These are phyloP conservation scores for Saksenaea oblongispora DNA, from an alignment of 371 early-diverging fungal species.

Conservation along the genomic window DNA sequence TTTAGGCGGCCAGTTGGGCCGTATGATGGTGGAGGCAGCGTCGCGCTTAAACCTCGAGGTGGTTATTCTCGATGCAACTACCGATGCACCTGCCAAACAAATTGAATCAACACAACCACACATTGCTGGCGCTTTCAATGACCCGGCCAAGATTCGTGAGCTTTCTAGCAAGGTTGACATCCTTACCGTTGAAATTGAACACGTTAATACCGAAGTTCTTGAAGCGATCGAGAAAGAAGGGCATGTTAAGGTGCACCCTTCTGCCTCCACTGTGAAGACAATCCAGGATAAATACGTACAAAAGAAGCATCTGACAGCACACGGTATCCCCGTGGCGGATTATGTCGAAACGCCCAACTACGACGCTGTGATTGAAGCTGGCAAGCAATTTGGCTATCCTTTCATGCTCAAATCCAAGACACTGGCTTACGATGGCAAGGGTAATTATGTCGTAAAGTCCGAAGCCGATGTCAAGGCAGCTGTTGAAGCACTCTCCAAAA, in stretches of 20 bases:
- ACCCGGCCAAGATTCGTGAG: slow-evolving; percentile 70
- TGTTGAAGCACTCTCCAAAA: slow-evolving; percentile 51
- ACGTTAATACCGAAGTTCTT: slow-evolving; percentile 84
- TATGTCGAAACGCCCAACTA: slow-evolving; percentile 60
- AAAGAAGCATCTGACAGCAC: slow-evolving; percentile 69
- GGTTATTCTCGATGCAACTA: slow-evolving; percentile 77
- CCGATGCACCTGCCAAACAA: slow-evolving; percentile 85
- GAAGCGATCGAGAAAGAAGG: slow-evolving; percentile 59
- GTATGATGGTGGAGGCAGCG: slow-evolving; percentile 96
- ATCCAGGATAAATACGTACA: slow-evolving; percentile 97
- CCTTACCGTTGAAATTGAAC: slow-evolving; percentile 96
- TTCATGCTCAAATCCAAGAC: slow-evolving; percentile 93
- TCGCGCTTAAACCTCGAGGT: slow-evolving; percentile 84
- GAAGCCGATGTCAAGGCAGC: slow-evolving; percentile 68
- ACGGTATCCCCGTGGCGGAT: slow-evolving; percentile 73
- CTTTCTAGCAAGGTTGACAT: slow-evolving; percentile 78
- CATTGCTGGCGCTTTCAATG: slow-evolving; percentile 81
- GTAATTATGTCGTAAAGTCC: slow-evolving; percentile 82
- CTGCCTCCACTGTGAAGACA: slow-evolving; percentile 76
- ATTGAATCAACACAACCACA: slow-evolving; percentile 71
- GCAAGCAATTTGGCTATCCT: slow-evolving; percentile 80
- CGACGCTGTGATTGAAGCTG: slow-evolving; percentile 56
- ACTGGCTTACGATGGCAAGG: slow-evolving; percentile 95
- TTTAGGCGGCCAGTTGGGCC: slow-evolving; percentile 90
- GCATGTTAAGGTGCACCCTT: slow-evolving; percentile 66